Evolutionary conservation across 768 basidiomycete genomes (phyloP), one percentile per base, ranked within the genome.

Genomic region (Imleria badia): DNA sequence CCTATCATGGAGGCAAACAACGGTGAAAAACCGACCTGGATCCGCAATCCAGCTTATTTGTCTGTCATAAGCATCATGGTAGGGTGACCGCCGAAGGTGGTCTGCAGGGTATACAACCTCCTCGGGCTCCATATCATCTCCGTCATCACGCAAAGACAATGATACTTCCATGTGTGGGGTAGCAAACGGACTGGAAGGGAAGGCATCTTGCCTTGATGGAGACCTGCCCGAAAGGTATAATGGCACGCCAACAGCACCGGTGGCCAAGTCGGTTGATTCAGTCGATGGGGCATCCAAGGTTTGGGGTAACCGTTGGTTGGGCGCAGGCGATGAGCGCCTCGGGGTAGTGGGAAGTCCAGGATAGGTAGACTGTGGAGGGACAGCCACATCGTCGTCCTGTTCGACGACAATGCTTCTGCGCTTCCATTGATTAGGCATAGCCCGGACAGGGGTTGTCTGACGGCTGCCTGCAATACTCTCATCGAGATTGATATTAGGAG

Each of bases 11-110:
- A 45, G 55, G n/a, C 38, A 34, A 33, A 30, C 2, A 45, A 42
- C n/a, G 22, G 33, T 48, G 48, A 36, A 56, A 31, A 29, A 64
- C 82, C 61, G 62, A 89, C 89, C 84, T 66, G 80, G 85, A 44
- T 84, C 82, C 39, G 86, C 88, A 35, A 89, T 75, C 89, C 89
- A 92, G 63, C 89, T 92, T 42, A 84, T 82, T 60, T 84, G 80
- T 59, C 85, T 77, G 30, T 83, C 67, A 49, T 52, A 81, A 30
- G 70, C 76, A 45, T 72, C 75, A 46, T 80, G 76, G 34, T 78
- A 81, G n/a, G 79, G 76, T 14, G 79, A 78, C 36, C 79, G 78
- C 34, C 77, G 73, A 56, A 76, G 73, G 14, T 77, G 80, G 61
- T 85, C 84, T 40, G 82, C 80, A 43, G 80, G 78, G 65, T 81